These are phyloP conservation scores for Sonneratia caseolaris DNA, from an alignment of 345 rosid genomes.

Conservation along the genomic window DNA sequence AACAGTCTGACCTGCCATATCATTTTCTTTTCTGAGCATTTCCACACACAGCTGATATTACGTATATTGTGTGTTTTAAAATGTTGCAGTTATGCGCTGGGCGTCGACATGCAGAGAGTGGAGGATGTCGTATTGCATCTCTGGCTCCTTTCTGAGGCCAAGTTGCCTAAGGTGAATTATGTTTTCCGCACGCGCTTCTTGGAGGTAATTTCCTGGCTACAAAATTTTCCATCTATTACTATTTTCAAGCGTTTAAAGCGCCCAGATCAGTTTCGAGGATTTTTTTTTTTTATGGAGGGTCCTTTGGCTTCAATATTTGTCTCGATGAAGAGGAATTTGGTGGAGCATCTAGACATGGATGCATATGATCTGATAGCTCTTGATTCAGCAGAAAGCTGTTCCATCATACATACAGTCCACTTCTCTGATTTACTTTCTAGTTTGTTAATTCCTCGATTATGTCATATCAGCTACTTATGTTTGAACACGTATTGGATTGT, in stretches of 20 bases:
- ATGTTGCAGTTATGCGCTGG: constrained; percentile 45
- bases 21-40: not conserved
- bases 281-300: not conserved
- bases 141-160: constrained; percentile 45
- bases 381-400: not conserved
- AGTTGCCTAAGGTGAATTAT: constrained; percentile 46
- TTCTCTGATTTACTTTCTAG: not conserved
- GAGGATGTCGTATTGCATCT: constrained; percentile 55
- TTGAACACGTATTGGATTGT: no score
- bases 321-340: not conserved
- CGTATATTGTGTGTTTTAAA: not conserved
- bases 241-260: not conserved
- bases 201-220: constrained; percentile 33
- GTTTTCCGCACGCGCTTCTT: constrained; percentile 47
- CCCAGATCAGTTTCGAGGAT: not conserved
- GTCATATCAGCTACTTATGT: not conserved
- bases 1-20: no score
- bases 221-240: not conserved
- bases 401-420: not conserved
- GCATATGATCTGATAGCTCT: not conserved
- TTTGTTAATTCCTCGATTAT: not conserved
- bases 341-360: not conserved
- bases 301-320: not conserved
- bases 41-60: not conserved
- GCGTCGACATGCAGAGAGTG: constrained; percentile 54